Evolutionary conservation across 2,329 filamentous ascomycete genomes (phyloP).

Genomic region (Sphaceloma murrayae): DNA sequence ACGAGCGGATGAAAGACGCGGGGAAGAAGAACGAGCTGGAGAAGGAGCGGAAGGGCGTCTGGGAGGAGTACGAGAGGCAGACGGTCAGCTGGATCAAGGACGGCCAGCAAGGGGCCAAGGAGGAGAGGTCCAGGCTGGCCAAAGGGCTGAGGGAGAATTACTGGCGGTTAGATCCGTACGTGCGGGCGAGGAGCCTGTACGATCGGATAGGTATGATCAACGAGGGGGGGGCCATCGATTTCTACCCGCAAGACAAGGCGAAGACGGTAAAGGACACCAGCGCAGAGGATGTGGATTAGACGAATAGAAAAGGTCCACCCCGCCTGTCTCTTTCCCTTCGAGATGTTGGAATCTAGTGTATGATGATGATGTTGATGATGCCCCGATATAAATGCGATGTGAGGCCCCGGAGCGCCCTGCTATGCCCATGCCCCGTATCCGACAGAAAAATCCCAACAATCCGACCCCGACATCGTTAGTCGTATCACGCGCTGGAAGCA

Average conservation of each 20-base stretch:
- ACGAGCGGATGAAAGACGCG: constrained; percentile 58
- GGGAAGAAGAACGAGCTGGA: constrained; percentile 55
- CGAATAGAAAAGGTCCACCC: too few relatives aligned
- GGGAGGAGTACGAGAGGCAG: constrained; percentile 61
- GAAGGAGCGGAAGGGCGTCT: constrained; percentile 53
- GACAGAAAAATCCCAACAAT: neutral
- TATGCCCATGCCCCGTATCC: neutral
- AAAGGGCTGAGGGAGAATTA: constrained; percentile 62
- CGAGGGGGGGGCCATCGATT: constrained; percentile 57
- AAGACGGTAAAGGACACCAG: constrained; percentile 20
- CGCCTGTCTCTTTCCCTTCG: too few relatives aligned
- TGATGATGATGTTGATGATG: too few relatives aligned
- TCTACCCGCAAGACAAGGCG: constrained; percentile 46
- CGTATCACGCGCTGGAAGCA: neutral
- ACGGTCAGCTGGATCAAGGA: constrained; percentile 66
- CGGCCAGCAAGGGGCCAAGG: constrained; percentile 29
- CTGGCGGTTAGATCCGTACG: constrained; percentile 80
- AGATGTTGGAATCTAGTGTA: neutral
- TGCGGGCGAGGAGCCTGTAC: constrained; percentile 74
- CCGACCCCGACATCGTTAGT: neutral
- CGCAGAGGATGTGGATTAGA: constrained; percentile 31
- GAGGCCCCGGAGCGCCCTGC: neutral
- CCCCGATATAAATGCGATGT: too few relatives aligned
- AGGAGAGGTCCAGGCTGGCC: constrained; percentile 44
- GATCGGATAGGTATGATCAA: constrained; percentile 69